phyloP scores from a whole-genome alignment of 306 rosid genomes.

The Prinsepia uniflora region DNA sequence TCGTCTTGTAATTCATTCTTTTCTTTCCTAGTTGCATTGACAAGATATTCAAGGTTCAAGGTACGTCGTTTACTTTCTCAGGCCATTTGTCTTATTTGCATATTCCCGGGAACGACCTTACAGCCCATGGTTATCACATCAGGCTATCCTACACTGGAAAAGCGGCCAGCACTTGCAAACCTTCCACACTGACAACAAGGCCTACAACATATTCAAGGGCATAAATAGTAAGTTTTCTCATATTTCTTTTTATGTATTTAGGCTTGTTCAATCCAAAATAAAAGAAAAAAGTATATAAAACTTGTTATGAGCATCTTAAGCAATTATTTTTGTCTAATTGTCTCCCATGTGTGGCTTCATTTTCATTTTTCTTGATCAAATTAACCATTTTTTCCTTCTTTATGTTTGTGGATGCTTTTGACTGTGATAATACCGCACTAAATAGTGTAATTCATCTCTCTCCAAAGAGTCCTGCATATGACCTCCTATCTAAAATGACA shows the following conservation, averaged over 20 bases:
- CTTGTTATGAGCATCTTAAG: conserved; percentile 1
- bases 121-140: conserved; percentile 37
- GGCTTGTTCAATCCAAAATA: neutral
- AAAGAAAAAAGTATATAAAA: neutral
- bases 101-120: conserved; percentile 30
- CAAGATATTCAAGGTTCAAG: conserved; percentile 97
- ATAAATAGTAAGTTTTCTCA: conserved; percentile 68
- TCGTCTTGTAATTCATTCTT: neutral
- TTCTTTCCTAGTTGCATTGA: conserved; percentile 48
- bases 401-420: conserved; percentile 14
- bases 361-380: neutral
- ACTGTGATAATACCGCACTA: conserved; percentile 81
- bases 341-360: conserved; percentile 1
- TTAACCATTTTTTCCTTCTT: neutral
- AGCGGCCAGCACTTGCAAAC: conserved; percentile 89
- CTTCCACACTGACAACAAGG: conserved; percentile 95
- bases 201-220: conserved; percentile 68
- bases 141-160: conserved; percentile 94
- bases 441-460: conserved; percentile 63
- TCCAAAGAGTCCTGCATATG: conserved; percentile 79
- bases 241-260: neutral
- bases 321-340: neutral
- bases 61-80: conserved; percentile 40
- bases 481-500: conserved; percentile 93
- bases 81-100: conserved; percentile 24